Evolutionary conservation across 345 rosid genomes (phyloP).

Genomic region (Lenwebbia sp.): DNA sequence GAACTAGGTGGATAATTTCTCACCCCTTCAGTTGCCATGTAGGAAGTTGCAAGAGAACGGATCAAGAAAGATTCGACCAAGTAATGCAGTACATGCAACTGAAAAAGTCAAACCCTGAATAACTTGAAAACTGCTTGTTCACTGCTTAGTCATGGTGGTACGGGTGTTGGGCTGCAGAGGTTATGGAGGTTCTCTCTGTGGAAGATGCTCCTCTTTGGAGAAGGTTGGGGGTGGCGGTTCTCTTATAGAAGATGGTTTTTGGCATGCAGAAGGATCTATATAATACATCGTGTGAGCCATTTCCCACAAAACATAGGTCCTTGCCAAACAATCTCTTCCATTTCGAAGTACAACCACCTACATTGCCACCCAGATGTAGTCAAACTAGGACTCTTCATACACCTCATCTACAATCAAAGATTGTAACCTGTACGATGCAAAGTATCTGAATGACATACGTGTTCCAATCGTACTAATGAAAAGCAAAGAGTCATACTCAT

Average conservation of each 20-base stretch:
- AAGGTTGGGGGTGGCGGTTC: background rate
- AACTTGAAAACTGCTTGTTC: background rate
- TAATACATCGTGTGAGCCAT: background rate
- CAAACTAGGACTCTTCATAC: background rate
- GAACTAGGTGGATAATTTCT: background rate
- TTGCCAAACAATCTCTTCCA: background rate
- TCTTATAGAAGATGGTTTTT: background rate
- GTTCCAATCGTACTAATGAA: background rate
- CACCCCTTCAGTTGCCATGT: background rate
- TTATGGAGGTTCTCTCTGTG: background rate
- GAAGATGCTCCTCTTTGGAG: background rate
- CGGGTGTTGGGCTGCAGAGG: background rate
- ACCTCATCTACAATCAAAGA: background rate
- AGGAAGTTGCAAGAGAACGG: background rate
- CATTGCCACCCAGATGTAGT: background rate
- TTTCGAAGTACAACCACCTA: background rate
- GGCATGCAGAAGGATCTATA: background rate
- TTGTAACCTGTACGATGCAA: background rate
- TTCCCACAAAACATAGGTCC: background rate
- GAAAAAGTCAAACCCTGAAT: background rate
- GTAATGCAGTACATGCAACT: background rate
- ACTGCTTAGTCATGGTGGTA: background rate
- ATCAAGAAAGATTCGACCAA: background rate
- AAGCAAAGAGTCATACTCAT: background rate
- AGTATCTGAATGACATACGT: background rate